These are phyloP conservation scores for Penicillium longicatenatum DNA, from an alignment of 495 filamentous ascomycete genomes.

Conservation along the genomic window DNA sequence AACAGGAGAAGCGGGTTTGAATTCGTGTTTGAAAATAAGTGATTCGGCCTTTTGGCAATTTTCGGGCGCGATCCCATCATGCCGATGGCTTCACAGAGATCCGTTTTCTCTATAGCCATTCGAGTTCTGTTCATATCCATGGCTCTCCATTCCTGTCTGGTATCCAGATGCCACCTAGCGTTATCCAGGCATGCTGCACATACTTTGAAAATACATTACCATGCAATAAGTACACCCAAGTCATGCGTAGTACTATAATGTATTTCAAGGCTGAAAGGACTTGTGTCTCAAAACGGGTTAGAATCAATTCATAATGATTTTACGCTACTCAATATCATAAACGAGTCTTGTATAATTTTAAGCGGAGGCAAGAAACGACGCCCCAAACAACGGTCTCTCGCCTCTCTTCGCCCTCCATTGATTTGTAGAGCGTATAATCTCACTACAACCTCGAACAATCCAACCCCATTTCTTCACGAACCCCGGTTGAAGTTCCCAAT, in stretches of 20 bases:
- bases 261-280: no score
- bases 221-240: background rate
- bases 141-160: background rate
- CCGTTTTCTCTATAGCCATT: background rate
- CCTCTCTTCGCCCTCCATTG: background rate
- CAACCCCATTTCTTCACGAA: background rate
- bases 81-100: background rate
- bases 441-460: background rate
- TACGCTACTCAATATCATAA: background rate
- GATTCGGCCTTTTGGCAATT: background rate
- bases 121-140: background rate
- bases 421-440: background rate
- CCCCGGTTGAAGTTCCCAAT: background rate
- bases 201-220: background rate
- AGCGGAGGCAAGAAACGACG: background rate
- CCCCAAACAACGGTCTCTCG: background rate
- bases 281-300: no score
- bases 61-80: background rate
- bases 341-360: background rate
- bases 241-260: no score
- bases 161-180: no score
- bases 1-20: background rate
- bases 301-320: no score
- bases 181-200: background rate
- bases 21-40: background rate